Evolutionary conservation across 1,284 basidiomycete genomes (phyloP).

Genomic region (Ceratobasidium sp.): DNA sequence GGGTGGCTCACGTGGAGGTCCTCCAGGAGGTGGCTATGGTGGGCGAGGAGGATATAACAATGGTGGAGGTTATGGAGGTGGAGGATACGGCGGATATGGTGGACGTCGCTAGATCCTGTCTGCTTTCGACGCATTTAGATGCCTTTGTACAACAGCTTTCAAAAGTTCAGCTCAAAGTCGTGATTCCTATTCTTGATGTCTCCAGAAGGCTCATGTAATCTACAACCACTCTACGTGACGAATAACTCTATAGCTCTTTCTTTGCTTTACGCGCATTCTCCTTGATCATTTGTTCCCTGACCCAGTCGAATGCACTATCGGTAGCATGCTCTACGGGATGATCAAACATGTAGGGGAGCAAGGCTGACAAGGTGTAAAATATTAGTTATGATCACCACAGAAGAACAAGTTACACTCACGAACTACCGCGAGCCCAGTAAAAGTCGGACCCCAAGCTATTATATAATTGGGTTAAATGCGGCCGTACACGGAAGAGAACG

Average conservation of each 20-base stretch:
- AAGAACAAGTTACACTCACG: constrained; percentile 54
- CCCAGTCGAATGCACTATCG: constrained; percentile 75
- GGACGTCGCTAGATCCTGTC: constrained; percentile 10
- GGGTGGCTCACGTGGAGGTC: constrained; percentile 12
- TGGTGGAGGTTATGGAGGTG: constrained; percentile 43
- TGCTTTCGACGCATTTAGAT: neutral
- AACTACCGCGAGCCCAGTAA: constrained; percentile 68
- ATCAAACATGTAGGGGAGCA: constrained; percentile 86
- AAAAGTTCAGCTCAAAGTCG: neutral
- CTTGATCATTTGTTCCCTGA: constrained; percentile 61
- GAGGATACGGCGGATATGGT: constrained; percentile 46
- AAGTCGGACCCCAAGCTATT: constrained; percentile 82
- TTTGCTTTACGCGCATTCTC: constrained; percentile 48
- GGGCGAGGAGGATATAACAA: constrained; percentile 31
- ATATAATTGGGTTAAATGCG: neutral
- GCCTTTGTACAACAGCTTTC: constrained; percentile 4
- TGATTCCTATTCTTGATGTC: constrained; percentile 10
- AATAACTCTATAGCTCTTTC: constrained; percentile 47
- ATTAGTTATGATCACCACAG: constrained; percentile 66
- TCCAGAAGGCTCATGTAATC: constrained; percentile 27
- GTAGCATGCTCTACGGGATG: constrained; percentile 82
- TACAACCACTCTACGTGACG: constrained; percentile 34
- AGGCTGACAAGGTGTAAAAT: constrained; percentile 55
- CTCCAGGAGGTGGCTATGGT: constrained; percentile 6
- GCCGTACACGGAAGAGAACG: neutral